Percentiles rank a stretch among this genome's conserved stretches.
These are phyloP conservation scores for Gracilaria domingensis DNA, from an alignment of 23 red algal genomes.

Conservation along the genomic window DNA sequence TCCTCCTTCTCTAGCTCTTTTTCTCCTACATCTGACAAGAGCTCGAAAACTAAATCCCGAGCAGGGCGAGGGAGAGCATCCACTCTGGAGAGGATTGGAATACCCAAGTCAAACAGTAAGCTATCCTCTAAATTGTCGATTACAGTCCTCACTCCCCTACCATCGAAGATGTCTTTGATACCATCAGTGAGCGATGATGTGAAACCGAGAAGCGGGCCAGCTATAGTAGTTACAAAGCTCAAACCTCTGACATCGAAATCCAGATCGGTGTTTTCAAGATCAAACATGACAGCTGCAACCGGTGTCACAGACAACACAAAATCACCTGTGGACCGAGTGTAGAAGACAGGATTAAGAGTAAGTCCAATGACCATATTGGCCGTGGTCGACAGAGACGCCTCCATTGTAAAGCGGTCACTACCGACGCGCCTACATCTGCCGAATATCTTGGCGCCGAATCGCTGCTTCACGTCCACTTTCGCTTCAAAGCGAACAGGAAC, in stretches of 20 bases:
- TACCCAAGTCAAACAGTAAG: constrained; percentile 10
- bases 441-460: constrained; percentile 19
- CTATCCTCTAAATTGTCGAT: not conserved
- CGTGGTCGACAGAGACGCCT: not conserved
- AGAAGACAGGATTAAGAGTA: not conserved
- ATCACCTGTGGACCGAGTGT: not conserved
- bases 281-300: constrained; percentile 7
- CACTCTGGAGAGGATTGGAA: not conserved
- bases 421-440: constrained; percentile 15
- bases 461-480: not conserved
- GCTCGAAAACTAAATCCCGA: not conserved
- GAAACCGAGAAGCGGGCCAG: not conserved
- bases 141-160: not conserved
- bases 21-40: not conserved
- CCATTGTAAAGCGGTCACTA: constrained; percentile 3
- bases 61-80: not conserved
- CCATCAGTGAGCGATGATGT: not conserved
- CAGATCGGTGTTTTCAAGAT: constrained; percentile 28
- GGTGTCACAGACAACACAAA: not conserved
- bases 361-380: constrained; percentile 7
- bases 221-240: not conserved
- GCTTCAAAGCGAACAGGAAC: constrained; percentile 3
- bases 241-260: constrained; percentile 10
- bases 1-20: constrained; percentile 4
- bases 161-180: constrained; percentile 13